Evolutionary conservation across 176 grass and related monocot genomes (phyloP), one percentile per base, ranked within the genome.

Genomic region (Triticum dicoccoides): DNA sequence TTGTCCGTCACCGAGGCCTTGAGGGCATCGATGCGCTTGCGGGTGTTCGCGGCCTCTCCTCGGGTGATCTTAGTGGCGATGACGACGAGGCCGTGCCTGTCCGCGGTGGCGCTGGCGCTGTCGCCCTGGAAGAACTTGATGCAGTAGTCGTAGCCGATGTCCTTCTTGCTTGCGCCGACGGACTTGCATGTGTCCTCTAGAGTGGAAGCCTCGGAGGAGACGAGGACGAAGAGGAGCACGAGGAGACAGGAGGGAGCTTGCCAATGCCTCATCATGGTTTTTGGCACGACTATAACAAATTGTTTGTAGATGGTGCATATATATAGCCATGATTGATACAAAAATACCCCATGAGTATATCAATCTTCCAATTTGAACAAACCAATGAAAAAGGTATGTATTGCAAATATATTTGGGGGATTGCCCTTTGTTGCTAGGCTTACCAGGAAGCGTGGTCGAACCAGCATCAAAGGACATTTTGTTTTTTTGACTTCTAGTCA

Each of bases 181-280:
- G 80, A 21, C 88, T 86, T 92, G 84, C 95, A 98, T 39, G 89
- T 72, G 41, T 92, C 89, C 14, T 95, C 62, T 29, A 95, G 12
- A 11, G 83, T 79, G 15, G 85, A 86, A 6, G 87, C 84, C 7
- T 29, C 30, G 42, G 23, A 65, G 41, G 44, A 75, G 24, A 10
- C 11, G 44, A 30, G 12, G 6, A 86, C 3, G 66, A 78, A 8
- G 49, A 83, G 21, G 70, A 94, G 35, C 9, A 86, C 12, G 21
- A 87, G 49, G 27, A 25, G 7, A 59, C 21, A 15, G 32, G 24
- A 76, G 47, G 88, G 14, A 44, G 52, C 77, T 85, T 63, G 83
- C 61, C 74, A 10, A 3, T n/a, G 21, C 34, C 37, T 79, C 89
- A 81, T 82, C 89, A 81, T 82, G 52, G 71, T 47, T 3, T n/a